Conservation (phyloP, 805 yeast species). For the Metschnikowia corniflorae region DNA sequence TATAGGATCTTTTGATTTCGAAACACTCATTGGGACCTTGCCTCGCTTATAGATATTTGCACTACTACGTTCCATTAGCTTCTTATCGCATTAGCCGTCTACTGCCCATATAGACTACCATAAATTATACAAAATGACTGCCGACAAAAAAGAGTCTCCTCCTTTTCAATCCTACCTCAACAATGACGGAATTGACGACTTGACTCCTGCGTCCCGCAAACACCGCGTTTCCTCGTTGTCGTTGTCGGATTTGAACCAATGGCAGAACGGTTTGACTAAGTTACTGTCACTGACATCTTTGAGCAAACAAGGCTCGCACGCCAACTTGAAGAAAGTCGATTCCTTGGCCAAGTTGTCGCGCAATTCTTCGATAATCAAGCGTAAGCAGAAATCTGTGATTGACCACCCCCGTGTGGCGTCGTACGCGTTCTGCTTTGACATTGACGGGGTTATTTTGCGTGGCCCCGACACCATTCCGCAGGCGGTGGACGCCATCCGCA, state of each 20-base stretch:
- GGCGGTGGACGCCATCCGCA: conserved; percentile 66
- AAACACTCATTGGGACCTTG: no score
- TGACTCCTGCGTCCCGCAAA: conserved; percentile 59
- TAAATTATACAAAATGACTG: conserved; percentile 3
- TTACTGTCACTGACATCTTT: conserved; percentile 36
- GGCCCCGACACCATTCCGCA: conserved; percentile 84
- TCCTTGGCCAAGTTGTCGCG: conserved; percentile 44
- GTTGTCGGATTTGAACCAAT: conserved; percentile 60
- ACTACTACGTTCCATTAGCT: background rate
- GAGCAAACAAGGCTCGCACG: conserved; percentile 30
- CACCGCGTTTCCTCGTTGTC: conserved; percentile 65
- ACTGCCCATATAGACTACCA: background rate
- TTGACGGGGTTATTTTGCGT: conserved; percentile 84
- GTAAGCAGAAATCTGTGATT: conserved; percentile 50
- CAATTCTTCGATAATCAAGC: conserved; percentile 43
- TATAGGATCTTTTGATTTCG: background rate
- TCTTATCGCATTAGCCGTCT: background rate
- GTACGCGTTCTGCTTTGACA: conserved; percentile 89
- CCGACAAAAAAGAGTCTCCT: conserved; percentile 15
- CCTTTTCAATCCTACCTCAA: conserved; percentile 55
- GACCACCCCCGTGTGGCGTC: conserved; percentile 74
- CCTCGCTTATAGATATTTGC: background rate
- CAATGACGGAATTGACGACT: conserved; percentile 68
- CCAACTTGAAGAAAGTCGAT: conserved; percentile 41
- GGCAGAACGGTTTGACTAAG: conserved; percentile 49